Evolutionary conservation across 148 eudicot genomes (phyloP).

Genomic region (Rhododendron molle): DNA sequence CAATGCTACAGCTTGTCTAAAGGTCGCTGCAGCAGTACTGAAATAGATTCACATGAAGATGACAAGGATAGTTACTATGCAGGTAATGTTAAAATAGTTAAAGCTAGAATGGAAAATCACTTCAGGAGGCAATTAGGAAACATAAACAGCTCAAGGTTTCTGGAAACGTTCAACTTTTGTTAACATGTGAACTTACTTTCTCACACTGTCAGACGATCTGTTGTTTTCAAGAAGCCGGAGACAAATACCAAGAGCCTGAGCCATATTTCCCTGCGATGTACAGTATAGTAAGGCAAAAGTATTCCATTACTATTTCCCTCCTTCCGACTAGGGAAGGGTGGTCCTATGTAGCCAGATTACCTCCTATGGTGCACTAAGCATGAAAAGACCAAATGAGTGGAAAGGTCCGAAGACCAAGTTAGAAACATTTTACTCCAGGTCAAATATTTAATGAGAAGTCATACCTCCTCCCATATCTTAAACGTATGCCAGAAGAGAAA

Average conservation of each 20-base stretch:
- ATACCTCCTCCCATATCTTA: not conserved
- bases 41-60: slow-evolving; percentile 19
- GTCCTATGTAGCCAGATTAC: not conserved
- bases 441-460: not conserved
- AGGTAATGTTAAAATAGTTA: not conserved
- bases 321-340: not conserved
- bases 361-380: not conserved
- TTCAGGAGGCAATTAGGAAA: not conserved
- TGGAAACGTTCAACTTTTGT: not conserved
- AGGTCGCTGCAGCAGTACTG: slow-evolving; percentile 99
- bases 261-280: slow-evolving; percentile 66
- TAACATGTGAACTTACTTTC: slow-evolving; percentile 56
- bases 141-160: not conserved
- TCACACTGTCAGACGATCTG: slow-evolving; percentile 92
- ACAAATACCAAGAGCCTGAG: slow-evolving; percentile 92
- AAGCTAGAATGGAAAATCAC: not conserved
- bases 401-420: not conserved
- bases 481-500: not conserved
- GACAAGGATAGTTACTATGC: not conserved
- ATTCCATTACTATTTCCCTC: not conserved
- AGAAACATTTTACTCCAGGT: slow-evolving; percentile 7
- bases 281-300: slow-evolving; percentile 6
- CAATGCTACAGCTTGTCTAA: slow-evolving; percentile 97
- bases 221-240: slow-evolving; percentile 85
- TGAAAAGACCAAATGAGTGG: not conserved